Evolutionary conservation across 2,329 filamentous ascomycete species (phyloP).

Genomic region (Diaporthe citri): DNA sequence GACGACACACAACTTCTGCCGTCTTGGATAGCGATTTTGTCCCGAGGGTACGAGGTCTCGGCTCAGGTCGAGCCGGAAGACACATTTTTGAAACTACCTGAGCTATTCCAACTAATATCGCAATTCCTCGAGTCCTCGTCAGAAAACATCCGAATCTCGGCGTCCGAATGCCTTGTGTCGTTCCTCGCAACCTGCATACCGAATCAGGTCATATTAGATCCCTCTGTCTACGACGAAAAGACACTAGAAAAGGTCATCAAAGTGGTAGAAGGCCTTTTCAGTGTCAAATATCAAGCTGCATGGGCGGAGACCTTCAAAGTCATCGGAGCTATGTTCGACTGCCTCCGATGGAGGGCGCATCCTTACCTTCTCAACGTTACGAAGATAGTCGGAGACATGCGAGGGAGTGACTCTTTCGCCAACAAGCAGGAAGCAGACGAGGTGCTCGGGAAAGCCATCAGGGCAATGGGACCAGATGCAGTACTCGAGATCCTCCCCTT

Average conservation of each 20-base stretch:
- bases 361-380: conserved; percentile 83
- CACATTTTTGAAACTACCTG: conserved; percentile 90
- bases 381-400: conserved; percentile 85
- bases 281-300: conserved; percentile 91
- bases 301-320: conserved; percentile 97
- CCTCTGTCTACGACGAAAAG: conserved; percentile 94
- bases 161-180: conserved; percentile 93
- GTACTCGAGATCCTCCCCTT: conserved; percentile 87
- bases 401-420: conserved; percentile 87
- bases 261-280: conserved; percentile 80
- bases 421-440: conserved; percentile 96
- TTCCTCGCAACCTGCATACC: conserved; percentile 94
- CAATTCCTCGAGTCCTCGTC: conserved; percentile 88
- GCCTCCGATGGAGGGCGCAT: conserved; percentile 85
- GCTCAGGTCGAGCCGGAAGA: conserved; percentile 90
- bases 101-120: conserved; percentile 84
- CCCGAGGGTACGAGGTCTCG: conserved; percentile 92
- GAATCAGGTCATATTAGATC: conserved; percentile 83
- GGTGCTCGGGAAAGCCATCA: conserved; percentile 87
- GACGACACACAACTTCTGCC: conserved; percentile 96
- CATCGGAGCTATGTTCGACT: conserved; percentile 87
- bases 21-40: conserved; percentile 96
- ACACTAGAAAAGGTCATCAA: conserved; percentile 84
- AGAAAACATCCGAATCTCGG: conserved; percentile 93
- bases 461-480: conserved; percentile 89